Base-by-base conservation (phyloP, 768 basidiomycete genomes). In the Pleurotus cornucopiae region DNA sequence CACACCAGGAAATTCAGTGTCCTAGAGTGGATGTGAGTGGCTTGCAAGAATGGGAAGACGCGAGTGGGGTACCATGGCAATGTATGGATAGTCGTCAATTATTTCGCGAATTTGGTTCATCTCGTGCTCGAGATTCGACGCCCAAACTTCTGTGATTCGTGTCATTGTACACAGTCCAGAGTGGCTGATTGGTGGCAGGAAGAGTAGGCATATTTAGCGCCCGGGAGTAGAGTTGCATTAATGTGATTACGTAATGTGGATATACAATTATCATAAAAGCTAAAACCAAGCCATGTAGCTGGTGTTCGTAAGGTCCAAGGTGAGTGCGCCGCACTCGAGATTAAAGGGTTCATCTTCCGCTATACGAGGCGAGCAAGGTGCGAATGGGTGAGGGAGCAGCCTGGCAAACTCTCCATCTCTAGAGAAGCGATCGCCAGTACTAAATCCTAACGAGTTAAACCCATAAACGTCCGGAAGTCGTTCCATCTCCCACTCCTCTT, bases 1-100 rank as follows among this genome's bases (percentile, higher is more conserved):
- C 43, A 98, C 94, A 6, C 97, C 97, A 34, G 97, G 97, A 70
- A 98, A 98, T 69, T 99, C 97, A 53, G 97, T 98, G 70, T 99
- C 96, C 96, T 98, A 34, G 69, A 44, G 60, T 49, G 41, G 60
- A 60, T 45, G 61, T 69, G 60, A 71, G 69, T 61, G 58, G 59
- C 30, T 9, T 9, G 30, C 30, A 9, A 34, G 30, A 34, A 34
- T 34, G 7, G 9, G 7, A 34, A 34, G 52, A 34, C 6, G 20
- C 14, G 58, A 54, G 47, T 59, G 60, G 60, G 37, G 60, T 55
- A 79, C 95, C 94, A 99, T 95, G 63, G 95, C 92, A 67, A 99
- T 84, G 73, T 87, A 97, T 7, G 95, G 90, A 74, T 93, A 97
- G 62, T 81, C 78, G 64, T 97, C 96, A 61, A 98, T 89, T 57